Evolutionary conservation across 1,139 yeast genomes (phyloP), one percentile per base, ranked within the genome.

Genomic region (Taphrina deformans): DNA sequence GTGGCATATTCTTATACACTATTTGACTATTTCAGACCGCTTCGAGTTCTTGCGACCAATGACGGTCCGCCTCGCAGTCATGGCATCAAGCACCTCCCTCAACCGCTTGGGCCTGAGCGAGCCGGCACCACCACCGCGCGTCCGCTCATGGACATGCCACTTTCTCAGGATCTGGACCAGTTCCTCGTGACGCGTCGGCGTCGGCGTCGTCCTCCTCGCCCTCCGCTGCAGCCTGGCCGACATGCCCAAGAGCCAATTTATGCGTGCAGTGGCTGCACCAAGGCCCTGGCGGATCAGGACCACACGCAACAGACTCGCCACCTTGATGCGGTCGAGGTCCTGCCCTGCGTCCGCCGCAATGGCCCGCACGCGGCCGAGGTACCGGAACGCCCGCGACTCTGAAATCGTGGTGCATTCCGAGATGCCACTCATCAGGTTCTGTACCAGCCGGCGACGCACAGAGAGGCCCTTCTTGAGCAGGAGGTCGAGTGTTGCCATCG

Each of bases 221-320:
- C 10, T 9, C 21, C 5, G 9, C 9, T 29, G 5, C 23, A 53
- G 21, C 9, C 23, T 14, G 21, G 23, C 16, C 24, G 58, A 53
- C 24, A 21, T 10, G 2, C 10, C 9, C 58, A 53, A 27, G 5
- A 53, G 35, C 48, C 58, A 38, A 7, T 29, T 16, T 7, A 53
- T 14, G 1, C 58, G 45, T 0, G 29, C n/a, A 1, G 58, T 53
- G 2, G 58, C n/a, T 3, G 58, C 58, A 23, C 48, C 58, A 21
- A 53, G 48, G 1, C 58, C 58, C 35, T 53, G 58, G 3, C 58
- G 45, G 4, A 35, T 16, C 29, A 53, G 38, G 26, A 53, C 48
- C 5, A 38, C 48, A n/a, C 48, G 45, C 24, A 53, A 5, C 18
- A 53, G 48, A 23, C 23, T 12, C n/a, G 58, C 46, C n/a, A 53